phyloP scores from a whole-genome alignment of 1,284 basidiomycete species.

The Anthracocystis walkeri region DNA sequence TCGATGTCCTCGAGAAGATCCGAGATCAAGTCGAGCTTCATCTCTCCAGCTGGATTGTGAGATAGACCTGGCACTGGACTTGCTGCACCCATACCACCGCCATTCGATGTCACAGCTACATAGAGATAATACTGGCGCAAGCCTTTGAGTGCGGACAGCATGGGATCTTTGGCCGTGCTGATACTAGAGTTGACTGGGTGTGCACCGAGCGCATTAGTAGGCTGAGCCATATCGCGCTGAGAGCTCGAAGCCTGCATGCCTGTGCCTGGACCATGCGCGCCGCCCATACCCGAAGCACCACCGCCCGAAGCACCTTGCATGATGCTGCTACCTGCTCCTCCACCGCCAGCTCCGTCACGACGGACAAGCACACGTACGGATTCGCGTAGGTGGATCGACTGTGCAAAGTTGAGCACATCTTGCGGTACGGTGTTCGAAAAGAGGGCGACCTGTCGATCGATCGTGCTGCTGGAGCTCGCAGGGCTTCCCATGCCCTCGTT shows the following conservation, averaged over 20 bases:
- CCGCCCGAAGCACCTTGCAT: conserved; percentile 13
- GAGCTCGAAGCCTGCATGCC: conserved; percentile 19
- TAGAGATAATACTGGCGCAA: conserved; percentile 65
- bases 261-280: conserved; percentile 13
- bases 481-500: conserved; percentile 43
- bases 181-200: conserved; percentile 53
- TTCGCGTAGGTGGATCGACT: conserved; percentile 87
- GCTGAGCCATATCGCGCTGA: conserved; percentile 77
- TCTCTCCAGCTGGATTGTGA: conserved; percentile 87
- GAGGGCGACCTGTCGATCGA: conserved; percentile 92
- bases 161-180: conserved; percentile 49
- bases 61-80: conserved; percentile 82
- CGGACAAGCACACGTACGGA: conserved; percentile 95
- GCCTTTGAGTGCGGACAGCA: conserved; percentile 51
- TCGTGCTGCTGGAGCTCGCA: conserved; percentile 67
- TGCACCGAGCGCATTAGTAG: conserved; percentile 55
- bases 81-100: conserved; percentile 81
- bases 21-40: conserved; percentile 94
- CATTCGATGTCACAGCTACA: conserved; percentile 70
- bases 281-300: conserved; percentile 12
- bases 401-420: conserved; percentile 89
- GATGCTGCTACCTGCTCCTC: conserved; percentile 19
- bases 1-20: conserved; percentile 93
- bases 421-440: conserved; percentile 95
- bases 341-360: conserved; percentile 76